Evolutionary conservation across 768 basidiomycete species (phyloP).

Genomic region (Pleurotus platypus): DNA sequence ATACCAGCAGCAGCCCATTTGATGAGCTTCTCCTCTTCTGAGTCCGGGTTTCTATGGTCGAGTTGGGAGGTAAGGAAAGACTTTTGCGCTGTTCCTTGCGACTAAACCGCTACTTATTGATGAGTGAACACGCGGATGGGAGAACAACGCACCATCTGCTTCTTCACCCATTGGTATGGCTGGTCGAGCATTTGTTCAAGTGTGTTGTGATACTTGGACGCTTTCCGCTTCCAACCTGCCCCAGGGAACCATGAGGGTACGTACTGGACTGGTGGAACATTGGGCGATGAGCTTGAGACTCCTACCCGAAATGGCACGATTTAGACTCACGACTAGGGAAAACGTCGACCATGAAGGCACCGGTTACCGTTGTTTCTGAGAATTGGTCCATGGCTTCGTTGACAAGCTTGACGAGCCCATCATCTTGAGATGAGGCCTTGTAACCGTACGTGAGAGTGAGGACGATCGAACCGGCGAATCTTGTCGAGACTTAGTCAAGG

Average conservation of each 20-base stretch:
- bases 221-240: slow-evolving; percentile 21
- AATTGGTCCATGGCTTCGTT: slow-evolving; percentile 22
- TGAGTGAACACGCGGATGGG: background rate
- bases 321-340: slow-evolving; percentile 20
- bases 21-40: slow-evolving; percentile 57
- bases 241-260: slow-evolving; percentile 30
- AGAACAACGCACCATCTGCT: slow-evolving; percentile 28
- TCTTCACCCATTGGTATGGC: slow-evolving; percentile 29
- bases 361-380: slow-evolving; percentile 14
- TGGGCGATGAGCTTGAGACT: background rate
- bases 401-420: slow-evolving; percentile 19
- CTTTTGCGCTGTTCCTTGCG: slow-evolving; percentile 49
- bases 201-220: slow-evolving; percentile 8
- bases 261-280: slow-evolving; percentile 14
- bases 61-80: slow-evolving; percentile 61
- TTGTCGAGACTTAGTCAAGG: background rate
- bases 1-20: slow-evolving; percentile 63
- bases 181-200: slow-evolving; percentile 15
- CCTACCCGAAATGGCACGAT: background rate
- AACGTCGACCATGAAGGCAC: slow-evolving; percentile 24
- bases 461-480: slow-evolving; percentile 21
- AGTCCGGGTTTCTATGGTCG: slow-evolving; percentile 42
- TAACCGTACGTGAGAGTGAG: slow-evolving; percentile 27
- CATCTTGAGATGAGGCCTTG: slow-evolving; percentile 16
- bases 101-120: slow-evolving; percentile 28